Base-by-base conservation (phyloP, 495 filamentous ascomycete species). In the Daldinia vernicosa region DNA sequence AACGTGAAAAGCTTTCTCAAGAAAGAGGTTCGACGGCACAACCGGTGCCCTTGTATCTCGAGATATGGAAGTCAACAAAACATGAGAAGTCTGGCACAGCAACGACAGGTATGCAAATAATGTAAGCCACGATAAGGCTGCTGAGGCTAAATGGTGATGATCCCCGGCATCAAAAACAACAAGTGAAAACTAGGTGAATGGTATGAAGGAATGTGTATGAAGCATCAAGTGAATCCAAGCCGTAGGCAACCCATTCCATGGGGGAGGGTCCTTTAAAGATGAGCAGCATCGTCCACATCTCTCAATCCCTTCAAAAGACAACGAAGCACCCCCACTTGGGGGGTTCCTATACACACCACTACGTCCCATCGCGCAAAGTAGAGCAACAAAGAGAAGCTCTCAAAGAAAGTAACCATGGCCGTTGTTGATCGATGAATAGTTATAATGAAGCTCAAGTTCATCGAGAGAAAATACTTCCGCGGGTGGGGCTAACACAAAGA, bases 21-120 rank as follows among this genome's bases (percentile, higher is more conserved):
- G 68, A 15, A 63, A 73, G 59, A 70, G 59, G 24, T 57, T 65
- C 57, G 52, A 67, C 47, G 63, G 60, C 40, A 58, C 35, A 63
- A 63, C 55, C 15, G 52, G 47, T 24, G 66, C 45, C 71, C 72
- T 75, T 76, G 73, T 76, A 74, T 57, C 54, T 70, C 28, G 59
- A 63, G 61, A 71, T 72, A 61, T 68, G 67, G 51, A 72, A 74
- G 72, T 78, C 75, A 79, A 79, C 74, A 79, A 77, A 77, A 72
- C 67, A 79, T 73, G 64, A 37, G 43, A 64, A 66, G 62, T 55
- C 66, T 79, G 77, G 66, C 71, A 74, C 73, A 60, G 75, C 77
- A 79, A 79, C 77, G 64, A 60, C 58, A 67, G 70, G 68, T 66
- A 79, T 74, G 63, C 56, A 57, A 72, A 70, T 63, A 61, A 74